Conservation (phyloP, 495 filamentous ascomycete genomes). For the Aspergillus carlsbadensis region DNA sequence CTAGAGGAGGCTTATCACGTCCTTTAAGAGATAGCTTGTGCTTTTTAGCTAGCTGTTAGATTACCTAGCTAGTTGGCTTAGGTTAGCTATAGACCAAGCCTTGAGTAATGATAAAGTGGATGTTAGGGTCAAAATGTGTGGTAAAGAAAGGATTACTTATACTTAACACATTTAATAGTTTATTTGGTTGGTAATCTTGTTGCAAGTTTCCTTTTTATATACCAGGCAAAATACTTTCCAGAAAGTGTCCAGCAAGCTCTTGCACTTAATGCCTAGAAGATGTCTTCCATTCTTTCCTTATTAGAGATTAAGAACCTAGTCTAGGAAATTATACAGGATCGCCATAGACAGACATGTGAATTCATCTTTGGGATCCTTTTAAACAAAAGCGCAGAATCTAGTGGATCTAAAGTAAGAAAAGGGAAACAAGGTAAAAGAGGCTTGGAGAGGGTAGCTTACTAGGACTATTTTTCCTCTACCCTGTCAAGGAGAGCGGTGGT, state of each 20-base stretch:
- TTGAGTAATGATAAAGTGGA: slow-evolving; percentile 6
- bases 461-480: slow-evolving; percentile 23
- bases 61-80: too few species aligned
- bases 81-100: too few species aligned
- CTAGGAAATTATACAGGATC: slow-evolving; percentile 29
- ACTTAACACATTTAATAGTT: slow-evolving; percentile 25
- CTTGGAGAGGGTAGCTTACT: slow-evolving; percentile 12
- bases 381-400: slow-evolving; percentile 27
- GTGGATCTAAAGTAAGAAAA: slow-evolving; percentile 10
- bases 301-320: slow-evolving; percentile 30
- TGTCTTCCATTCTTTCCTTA: slow-evolving; percentile 28
- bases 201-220: slow-evolving; percentile 24
- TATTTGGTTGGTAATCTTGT: slow-evolving; percentile 24
- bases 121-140: too few species aligned
- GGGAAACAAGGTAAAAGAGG: slow-evolving; percentile 9
- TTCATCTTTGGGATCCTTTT: slow-evolving; percentile 24
- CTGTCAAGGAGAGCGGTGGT: slow-evolving; percentile 28
- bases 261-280: slow-evolving; percentile 23
- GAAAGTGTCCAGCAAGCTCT: slow-evolving; percentile 26
- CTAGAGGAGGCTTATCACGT: slow-evolving; percentile 27
- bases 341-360: slow-evolving; percentile 19
- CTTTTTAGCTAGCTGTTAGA: slow-evolving; percentile 20
- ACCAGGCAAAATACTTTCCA: slow-evolving; percentile 31
- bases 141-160: too few species aligned
- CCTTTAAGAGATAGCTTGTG: slow-evolving; percentile 21